A percentile compares a stretch with the other conserved stretches of the same genome.
Evolutionary conservation across 2,329 filamentous ascomycete species (phyloP).

Genomic region (Botrytis paeoniae): DNA sequence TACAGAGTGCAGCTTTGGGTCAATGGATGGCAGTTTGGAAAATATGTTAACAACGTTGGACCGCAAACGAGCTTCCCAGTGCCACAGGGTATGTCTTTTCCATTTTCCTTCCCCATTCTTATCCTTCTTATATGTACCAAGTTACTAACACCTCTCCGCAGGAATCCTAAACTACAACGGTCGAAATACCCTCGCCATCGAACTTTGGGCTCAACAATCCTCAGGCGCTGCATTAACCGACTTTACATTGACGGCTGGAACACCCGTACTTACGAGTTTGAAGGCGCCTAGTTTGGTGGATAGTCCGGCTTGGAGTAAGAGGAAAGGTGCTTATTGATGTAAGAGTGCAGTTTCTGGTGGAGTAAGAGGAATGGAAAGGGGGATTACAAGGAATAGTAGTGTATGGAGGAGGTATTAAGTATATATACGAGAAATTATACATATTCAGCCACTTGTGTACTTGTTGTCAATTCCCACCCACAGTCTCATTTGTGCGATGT

Average conservation of each 20-base stretch:
- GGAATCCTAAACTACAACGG: slow-evolving; percentile 69
- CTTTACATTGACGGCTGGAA: slow-evolving; percentile 31
- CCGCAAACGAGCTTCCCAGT: slow-evolving; percentile 71
- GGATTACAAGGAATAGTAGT: neutral
- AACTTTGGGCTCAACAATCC: slow-evolving; percentile 57
- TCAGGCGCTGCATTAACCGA: slow-evolving; percentile 32
- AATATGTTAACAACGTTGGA: slow-evolving; percentile 68
- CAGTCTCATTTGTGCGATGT: neutral
- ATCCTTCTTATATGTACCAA: neutral
- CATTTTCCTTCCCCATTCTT: no score
- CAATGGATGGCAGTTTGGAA: slow-evolving; percentile 73
- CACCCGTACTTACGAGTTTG: slow-evolving; percentile 31
- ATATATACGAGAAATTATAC: neutral
- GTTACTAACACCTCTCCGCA: slow-evolving; percentile 45
- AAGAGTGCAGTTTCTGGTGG: neutral
- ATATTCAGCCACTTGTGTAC: neutral
- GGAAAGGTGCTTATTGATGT: slow-evolving; percentile 33
- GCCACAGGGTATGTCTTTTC: slow-evolving; percentile 54
- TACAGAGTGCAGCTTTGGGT: slow-evolving; percentile 67
- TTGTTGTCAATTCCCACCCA: neutral
- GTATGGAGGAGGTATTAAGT: neutral
- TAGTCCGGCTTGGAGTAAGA: slow-evolving; percentile 32
- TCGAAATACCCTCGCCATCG: slow-evolving; percentile 65
- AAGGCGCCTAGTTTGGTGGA: slow-evolving; percentile 29
- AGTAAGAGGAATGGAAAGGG: no score